Evolutionary conservation across 768 basidiomycete genomes (phyloP).

Genomic region (Calocybe gangraenosa): DNA sequence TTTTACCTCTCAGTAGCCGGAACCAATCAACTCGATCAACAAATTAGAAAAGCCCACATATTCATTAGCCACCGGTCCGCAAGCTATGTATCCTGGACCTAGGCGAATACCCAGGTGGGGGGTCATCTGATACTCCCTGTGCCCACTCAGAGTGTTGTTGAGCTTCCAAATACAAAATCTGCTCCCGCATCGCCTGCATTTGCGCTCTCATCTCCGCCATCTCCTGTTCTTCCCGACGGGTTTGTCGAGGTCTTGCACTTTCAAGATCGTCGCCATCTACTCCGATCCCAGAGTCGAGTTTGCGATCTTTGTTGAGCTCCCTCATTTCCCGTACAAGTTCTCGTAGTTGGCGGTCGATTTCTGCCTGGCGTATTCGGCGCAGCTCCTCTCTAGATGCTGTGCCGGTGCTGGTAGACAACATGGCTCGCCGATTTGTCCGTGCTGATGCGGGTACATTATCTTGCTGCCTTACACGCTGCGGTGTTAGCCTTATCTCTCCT

Average conservation of each 20-base stretch:
- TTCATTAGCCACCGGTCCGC: too few species aligned
- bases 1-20: too few species aligned
- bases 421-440: too few species aligned
- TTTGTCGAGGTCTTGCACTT: too few species aligned
- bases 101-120: constrained; percentile 14
- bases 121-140: constrained; percentile 10
- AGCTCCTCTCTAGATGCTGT: neutral
- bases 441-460: too few species aligned
- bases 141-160: constrained; percentile 8
- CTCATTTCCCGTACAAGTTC: constrained; percentile 9
- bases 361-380: constrained; percentile 5
- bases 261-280: too few species aligned
- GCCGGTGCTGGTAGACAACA: neutral
- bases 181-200: neutral
- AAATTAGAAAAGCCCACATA: too few species aligned
- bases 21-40: too few species aligned
- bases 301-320: neutral
- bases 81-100: too few species aligned
- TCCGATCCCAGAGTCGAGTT: neutral
- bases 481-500: too few species aligned
- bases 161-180: neutral
- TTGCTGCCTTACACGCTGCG: too few species aligned
- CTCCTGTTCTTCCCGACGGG: neutral
- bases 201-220: neutral
- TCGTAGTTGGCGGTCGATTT: constrained; percentile 7